These are phyloP conservation scores for Xylariales sp. DNA, from an alignment of 2,329 filamentous ascomycete genomes.

Conservation along the genomic window DNA sequence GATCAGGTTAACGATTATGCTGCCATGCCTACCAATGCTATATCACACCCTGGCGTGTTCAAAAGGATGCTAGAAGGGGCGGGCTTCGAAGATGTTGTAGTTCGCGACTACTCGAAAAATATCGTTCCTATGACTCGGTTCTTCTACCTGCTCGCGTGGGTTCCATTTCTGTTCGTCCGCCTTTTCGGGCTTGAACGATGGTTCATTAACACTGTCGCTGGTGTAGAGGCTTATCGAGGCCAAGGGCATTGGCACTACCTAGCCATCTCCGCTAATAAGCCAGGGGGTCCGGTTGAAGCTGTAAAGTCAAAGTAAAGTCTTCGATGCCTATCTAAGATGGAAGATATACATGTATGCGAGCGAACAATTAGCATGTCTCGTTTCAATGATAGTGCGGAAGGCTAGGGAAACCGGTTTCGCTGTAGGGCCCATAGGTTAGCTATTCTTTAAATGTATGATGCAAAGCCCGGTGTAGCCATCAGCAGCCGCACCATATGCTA, in stretches of 20 bases:
- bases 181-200: slow-evolving; percentile 57
- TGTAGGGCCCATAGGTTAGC: too few species aligned
- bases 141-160: slow-evolving; percentile 59
- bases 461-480: too few species aligned
- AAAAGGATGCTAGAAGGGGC: slow-evolving; percentile 55
- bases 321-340: neutral
- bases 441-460: too few species aligned
- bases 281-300: slow-evolving; percentile 41
- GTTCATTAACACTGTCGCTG: slow-evolving; percentile 62
- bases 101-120: slow-evolving; percentile 59
- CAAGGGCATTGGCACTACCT: slow-evolving; percentile 52
- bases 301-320: slow-evolving; percentile 36
- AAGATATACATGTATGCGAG: too few species aligned
- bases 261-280: slow-evolving; percentile 53
- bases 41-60: slow-evolving; percentile 55
- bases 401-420: too few species aligned
- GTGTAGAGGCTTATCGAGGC: slow-evolving; percentile 51
- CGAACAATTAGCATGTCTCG: too few species aligned
- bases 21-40: slow-evolving; percentile 58
- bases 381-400: too few species aligned
- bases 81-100: slow-evolving; percentile 58
- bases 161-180: slow-evolving; percentile 59
- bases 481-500: too few species aligned
- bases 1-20: slow-evolving; percentile 55
- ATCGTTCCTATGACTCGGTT: slow-evolving; percentile 60